Evolutionary conservation across 768 basidiomycete genomes (phyloP).

Genomic region (Ephemerocybe angulata): DNA sequence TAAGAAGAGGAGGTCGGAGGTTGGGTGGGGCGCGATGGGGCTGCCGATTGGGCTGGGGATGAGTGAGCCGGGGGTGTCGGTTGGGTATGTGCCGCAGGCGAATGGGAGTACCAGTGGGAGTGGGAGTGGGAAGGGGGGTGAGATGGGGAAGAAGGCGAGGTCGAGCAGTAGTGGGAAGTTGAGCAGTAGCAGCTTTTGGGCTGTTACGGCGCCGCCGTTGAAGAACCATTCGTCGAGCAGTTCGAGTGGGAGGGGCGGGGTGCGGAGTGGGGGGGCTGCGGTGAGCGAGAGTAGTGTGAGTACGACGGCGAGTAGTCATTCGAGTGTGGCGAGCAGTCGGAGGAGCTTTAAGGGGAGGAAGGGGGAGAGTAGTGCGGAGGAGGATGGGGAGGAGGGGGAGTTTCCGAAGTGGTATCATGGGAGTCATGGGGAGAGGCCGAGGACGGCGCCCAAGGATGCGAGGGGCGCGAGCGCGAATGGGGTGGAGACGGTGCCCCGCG

Average conservation of each 20-base stretch:
- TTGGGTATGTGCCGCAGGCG: no score
- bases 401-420: no score
- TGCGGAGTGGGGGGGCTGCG: slow-evolving; percentile 22
- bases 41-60: neutral
- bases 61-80: neutral
- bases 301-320: slow-evolving; percentile 28
- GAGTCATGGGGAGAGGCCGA: no score
- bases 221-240: slow-evolving; percentile 11
- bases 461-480: no score
- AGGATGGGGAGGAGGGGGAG: slow-evolving; percentile 5
- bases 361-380: slow-evolving; percentile 3
- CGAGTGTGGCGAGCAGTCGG: slow-evolving; percentile 15
- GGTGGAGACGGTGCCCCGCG: no score
- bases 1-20: slow-evolving; percentile 13
- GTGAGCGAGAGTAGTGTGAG: slow-evolving; percentile 35
- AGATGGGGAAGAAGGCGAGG: slow-evolving; percentile 7
- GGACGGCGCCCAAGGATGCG: no score
- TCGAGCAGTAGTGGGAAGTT: slow-evolving; percentile 11
- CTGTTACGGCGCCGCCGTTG: slow-evolving; percentile 15
- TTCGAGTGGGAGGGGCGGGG: slow-evolving; percentile 3
- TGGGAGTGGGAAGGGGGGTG: neutral
- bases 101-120: neutral
- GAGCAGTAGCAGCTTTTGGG: slow-evolving; percentile 14
- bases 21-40: slow-evolving; percentile 6
- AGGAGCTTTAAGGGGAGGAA: slow-evolving; percentile 1